These are phyloP conservation scores for Stachybotrys elegans DNA, from an alignment of 2,329 filamentous ascomycete genomes.

Conservation along the genomic window DNA sequence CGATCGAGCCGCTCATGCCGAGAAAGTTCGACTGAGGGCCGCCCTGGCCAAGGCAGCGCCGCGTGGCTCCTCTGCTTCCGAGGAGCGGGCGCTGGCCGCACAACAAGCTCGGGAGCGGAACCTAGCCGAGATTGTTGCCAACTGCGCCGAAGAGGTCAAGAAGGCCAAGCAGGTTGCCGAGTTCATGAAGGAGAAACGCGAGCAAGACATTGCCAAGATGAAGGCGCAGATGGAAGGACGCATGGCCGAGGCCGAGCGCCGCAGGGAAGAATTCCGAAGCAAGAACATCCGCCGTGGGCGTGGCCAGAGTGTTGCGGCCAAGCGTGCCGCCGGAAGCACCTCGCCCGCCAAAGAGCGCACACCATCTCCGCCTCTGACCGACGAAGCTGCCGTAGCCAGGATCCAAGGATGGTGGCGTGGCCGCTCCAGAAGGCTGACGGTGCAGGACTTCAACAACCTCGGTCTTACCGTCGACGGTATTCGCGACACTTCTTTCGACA, in stretches of 20 bases:
- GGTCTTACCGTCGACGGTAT: conserved; percentile 68
- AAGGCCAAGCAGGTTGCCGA: conserved; percentile 79
- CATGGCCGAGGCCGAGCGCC: conserved; percentile 69
- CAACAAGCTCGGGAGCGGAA: conserved; percentile 76
- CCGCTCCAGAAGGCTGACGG: conserved; percentile 48
- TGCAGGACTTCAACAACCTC: conserved; percentile 62
- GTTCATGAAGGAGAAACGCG: conserved; percentile 73
- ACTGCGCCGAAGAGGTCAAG: conserved; percentile 78
- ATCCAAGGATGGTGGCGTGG: conserved; percentile 70
- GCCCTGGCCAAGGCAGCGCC: conserved; percentile 68
- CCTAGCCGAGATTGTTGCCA: conserved; percentile 73
- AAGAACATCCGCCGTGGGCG: conserved; percentile 47
- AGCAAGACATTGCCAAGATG: conserved; percentile 65
- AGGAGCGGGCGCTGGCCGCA: conserved; percentile 72
- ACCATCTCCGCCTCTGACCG: conserved; percentile 36
- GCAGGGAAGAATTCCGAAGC: conserved; percentile 60
- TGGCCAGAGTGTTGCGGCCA: conserved; percentile 45
- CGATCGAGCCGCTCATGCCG: conserved; percentile 74
- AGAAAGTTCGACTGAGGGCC: conserved; percentile 74
- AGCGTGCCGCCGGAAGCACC: conserved; percentile 43
- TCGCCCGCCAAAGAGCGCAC: conserved; percentile 47
- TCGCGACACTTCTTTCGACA: conserved; percentile 65
- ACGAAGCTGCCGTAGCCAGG: conserved; percentile 57
- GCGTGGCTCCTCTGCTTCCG: conserved; percentile 59
- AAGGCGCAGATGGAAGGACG: conserved; percentile 74